Evolutionary conservation across 371 early-diverging fungal genomes (phyloP).

Genomic region (Polyrhizophydium stewartii): DNA sequence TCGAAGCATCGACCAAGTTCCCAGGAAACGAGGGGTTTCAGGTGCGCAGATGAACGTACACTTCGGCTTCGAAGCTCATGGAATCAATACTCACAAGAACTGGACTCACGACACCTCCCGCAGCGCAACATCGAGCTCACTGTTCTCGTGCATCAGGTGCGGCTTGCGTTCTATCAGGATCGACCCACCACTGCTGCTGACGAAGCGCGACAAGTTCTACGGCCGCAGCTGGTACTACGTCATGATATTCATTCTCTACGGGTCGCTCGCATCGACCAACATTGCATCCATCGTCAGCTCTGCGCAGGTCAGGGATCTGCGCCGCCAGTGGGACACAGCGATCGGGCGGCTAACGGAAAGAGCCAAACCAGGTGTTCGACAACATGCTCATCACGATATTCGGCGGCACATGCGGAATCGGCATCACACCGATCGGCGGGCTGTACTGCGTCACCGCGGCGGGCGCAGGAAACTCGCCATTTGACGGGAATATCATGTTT

Average conservation of each 20-base stretch:
- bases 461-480: constrained; percentile 32
- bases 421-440: constrained; percentile 28
- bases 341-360: background rate
- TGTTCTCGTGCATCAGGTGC: constrained; percentile 41
- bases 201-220: constrained; percentile 30
- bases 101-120: background rate
- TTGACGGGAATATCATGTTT: constrained; percentile 40
- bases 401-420: constrained; percentile 41
- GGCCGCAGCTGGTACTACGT: constrained; percentile 42
- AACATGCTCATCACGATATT: constrained; percentile 29
- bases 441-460: constrained; percentile 29
- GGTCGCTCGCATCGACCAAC: constrained; percentile 39
- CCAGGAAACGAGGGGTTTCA: constrained; percentile 44
- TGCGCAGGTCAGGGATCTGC: constrained; percentile 26
- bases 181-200: too few species aligned
- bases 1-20: constrained; percentile 40
- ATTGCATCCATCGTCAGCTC: constrained; percentile 42
- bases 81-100: background rate
- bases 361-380: constrained; percentile 34
- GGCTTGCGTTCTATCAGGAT: too few species aligned
- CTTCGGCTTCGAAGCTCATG: background rate
- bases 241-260: constrained; percentile 37
- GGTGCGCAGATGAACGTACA: constrained; percentile 13
- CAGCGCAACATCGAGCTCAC: constrained; percentile 44
- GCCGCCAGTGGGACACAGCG: too few species aligned